phyloP scores from a whole-genome alignment of 805 yeast genomes.

The Yueomyces sinensis region DNA sequence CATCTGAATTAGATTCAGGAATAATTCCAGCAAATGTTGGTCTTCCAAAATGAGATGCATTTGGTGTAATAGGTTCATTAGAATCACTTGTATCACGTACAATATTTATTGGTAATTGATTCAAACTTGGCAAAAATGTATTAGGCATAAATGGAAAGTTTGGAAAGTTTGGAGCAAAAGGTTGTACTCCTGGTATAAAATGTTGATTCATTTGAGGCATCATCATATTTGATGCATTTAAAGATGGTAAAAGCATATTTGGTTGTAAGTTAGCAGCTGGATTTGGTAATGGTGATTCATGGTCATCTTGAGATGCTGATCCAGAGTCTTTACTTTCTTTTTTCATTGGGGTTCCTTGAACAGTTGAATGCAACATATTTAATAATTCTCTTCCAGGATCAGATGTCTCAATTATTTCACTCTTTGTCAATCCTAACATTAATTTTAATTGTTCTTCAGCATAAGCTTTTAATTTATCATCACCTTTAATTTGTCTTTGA shows the following conservation, averaged over 20 bases:
- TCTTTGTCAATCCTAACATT: constrained; percentile 43
- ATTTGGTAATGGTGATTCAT: neutral
- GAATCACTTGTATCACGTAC: neutral
- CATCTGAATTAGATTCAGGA: constrained; percentile 4
- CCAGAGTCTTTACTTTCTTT: neutral
- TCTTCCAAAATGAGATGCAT: constrained; percentile 27
- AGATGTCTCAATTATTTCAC: constrained; percentile 14
- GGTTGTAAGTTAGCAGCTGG: neutral
- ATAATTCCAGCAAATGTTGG: constrained; percentile 26
- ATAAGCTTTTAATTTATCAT: constrained; percentile 43
- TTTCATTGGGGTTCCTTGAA: constrained; percentile 12
- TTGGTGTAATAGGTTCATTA: constrained; percentile 21
- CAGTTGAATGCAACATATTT: constrained; percentile 42
- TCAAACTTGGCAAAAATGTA: constrained; percentile 6
- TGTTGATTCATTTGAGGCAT: constrained; percentile 2
- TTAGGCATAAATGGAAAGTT: constrained; percentile 3
- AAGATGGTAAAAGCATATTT: neutral
- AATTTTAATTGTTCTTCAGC: constrained; percentile 56
- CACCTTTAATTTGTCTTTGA: constrained; percentile 36
- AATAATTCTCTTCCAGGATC: constrained; percentile 74
- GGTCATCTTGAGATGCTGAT: neutral
- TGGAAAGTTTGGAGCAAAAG: constrained; percentile 20
- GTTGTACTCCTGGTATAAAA: constrained; percentile 12
- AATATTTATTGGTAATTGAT: constrained; percentile 1
- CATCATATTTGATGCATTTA: neutral